phyloP scores from a whole-genome alignment of 2,329 filamentous ascomycete species.

The Cyclaneusma minus region DNA sequence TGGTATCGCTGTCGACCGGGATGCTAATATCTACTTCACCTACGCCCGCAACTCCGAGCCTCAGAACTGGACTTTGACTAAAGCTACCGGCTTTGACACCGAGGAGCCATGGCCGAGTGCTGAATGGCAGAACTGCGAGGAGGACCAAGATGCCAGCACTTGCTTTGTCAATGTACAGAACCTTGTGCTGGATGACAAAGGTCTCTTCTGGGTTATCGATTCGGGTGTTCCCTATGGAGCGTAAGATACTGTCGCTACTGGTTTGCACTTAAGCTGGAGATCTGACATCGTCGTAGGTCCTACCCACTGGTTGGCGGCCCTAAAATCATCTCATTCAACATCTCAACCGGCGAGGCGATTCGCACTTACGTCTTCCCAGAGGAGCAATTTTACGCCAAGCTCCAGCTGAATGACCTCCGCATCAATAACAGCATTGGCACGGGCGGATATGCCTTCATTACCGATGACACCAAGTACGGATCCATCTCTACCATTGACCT shows the following conservation, averaged over 20 bases:
- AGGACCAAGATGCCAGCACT: slow-evolving; percentile 21
- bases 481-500: slow-evolving; percentile 24
- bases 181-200: slow-evolving; percentile 23
- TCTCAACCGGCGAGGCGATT: slow-evolving; percentile 17
- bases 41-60: slow-evolving; percentile 24
- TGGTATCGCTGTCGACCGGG: slow-evolving; percentile 22
- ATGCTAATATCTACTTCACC: slow-evolving; percentile 23
- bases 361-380: slow-evolving; percentile 22
- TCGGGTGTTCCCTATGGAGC: slow-evolving; percentile 21
- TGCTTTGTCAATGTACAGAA: slow-evolving; percentile 30
- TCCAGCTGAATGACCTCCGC: slow-evolving; percentile 25
- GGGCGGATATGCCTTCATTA: slow-evolving; percentile 24
- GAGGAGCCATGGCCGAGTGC: slow-evolving; percentile 24
- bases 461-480: slow-evolving; percentile 22
- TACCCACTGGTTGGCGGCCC: too few relatives aligned
- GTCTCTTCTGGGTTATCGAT: slow-evolving; percentile 25
- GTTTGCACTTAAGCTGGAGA: too few relatives aligned
- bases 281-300: too few relatives aligned
- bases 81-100: slow-evolving; percentile 21
- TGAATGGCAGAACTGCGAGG: slow-evolving; percentile 22
- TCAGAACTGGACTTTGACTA: slow-evolving; percentile 22
- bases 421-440: slow-evolving; percentile 26
- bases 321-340: slow-evolving; percentile 26
- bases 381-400: slow-evolving; percentile 18
- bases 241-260: slow-evolving; percentile 13